A percentile compares a stretch with the other conserved stretches of the same genome.
These are phyloP conservation scores for Pyrus betulifolia DNA, from an alignment of 306 rosid genomes.

Conservation along the genomic window DNA sequence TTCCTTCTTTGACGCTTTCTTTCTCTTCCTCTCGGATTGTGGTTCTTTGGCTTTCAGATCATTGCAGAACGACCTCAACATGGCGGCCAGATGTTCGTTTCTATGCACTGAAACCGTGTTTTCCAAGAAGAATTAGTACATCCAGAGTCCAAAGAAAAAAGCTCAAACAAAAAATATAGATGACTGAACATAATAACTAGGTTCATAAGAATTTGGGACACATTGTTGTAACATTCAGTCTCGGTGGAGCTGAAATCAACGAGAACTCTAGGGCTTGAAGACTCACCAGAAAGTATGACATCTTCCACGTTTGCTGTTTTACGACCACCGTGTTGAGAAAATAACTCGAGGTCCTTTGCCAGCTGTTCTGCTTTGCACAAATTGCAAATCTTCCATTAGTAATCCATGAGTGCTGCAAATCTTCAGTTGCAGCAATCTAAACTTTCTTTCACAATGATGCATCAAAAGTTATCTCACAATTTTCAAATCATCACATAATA, in stretches of 20 bases:
- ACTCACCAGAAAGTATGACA: constrained; percentile 76
- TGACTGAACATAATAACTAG: neutral
- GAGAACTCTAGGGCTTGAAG: neutral
- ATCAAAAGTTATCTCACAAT: neutral
- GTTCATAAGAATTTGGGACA: neutral
- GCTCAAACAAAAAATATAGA: neutral
- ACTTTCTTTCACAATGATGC: neutral
- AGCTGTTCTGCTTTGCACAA: constrained; percentile 47
- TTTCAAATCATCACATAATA: neutral
- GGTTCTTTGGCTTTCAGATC: constrained; percentile 74
- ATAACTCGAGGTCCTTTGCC: constrained; percentile 80
- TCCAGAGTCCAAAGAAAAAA: neutral
- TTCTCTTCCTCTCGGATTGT: constrained; percentile 71
- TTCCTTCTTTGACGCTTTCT: constrained; percentile 48
- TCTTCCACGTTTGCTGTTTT: constrained; percentile 81
- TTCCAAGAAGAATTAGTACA: neutral
- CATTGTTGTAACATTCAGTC: neutral
- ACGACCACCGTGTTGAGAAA: constrained; percentile 78
- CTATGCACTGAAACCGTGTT: constrained; percentile 63
- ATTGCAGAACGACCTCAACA: constrained; percentile 52
- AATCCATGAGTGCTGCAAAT: no score
- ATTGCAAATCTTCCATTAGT: neutral
- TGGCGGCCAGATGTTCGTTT: constrained; percentile 61
- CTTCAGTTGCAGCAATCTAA: no score
- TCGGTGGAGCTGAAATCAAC: neutral